Evolutionary conservation across 1,284 basidiomycete genomes (phyloP).

Genomic region (Ustilago bromivora): DNA sequence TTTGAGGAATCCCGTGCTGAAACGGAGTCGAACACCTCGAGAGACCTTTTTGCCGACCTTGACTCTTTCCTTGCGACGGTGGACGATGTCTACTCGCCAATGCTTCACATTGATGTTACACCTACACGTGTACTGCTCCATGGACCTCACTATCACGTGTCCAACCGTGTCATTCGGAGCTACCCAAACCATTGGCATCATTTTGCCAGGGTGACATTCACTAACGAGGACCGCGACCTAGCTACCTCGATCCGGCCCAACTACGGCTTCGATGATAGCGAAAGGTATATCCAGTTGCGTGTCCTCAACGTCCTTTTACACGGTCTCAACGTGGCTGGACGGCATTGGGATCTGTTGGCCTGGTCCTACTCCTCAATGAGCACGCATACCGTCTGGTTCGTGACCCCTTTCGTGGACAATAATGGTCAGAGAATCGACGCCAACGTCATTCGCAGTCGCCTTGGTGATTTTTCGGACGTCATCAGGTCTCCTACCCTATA

Average conservation of each 20-base stretch:
- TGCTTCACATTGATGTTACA: conserved; percentile 31
- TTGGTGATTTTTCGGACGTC: conserved; percentile 40
- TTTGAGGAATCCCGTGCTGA: conserved; percentile 27
- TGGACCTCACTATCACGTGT: conserved; percentile 40
- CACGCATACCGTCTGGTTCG: conserved; percentile 38
- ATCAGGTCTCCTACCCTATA: conserved; percentile 26
- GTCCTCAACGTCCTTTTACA: conserved; percentile 26
- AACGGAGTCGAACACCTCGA: not conserved
- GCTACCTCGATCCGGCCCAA: conserved; percentile 32
- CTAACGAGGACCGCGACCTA: conserved; percentile 30
- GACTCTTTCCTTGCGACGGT: conserved; percentile 5
- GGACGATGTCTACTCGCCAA: conserved; percentile 18
- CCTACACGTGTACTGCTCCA: conserved; percentile 27
- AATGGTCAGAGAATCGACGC: conserved; percentile 21
- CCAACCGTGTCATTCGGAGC: conserved; percentile 38
- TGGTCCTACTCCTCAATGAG: conserved; percentile 44
- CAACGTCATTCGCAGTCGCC: conserved; percentile 23
- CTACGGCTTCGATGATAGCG: conserved; percentile 23
- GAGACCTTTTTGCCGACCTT: conserved; percentile 11
- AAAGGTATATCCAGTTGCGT: conserved; percentile 19
- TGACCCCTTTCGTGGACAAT: conserved; percentile 22
- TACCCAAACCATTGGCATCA: conserved; percentile 33
- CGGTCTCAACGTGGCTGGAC: conserved; percentile 31
- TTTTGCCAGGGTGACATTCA: conserved; percentile 38
- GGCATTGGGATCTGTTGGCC: conserved; percentile 34